These are phyloP conservation scores for Zygoascus ofunaensis DNA, from an alignment of 805 yeast genomes.

Conservation along the genomic window DNA sequence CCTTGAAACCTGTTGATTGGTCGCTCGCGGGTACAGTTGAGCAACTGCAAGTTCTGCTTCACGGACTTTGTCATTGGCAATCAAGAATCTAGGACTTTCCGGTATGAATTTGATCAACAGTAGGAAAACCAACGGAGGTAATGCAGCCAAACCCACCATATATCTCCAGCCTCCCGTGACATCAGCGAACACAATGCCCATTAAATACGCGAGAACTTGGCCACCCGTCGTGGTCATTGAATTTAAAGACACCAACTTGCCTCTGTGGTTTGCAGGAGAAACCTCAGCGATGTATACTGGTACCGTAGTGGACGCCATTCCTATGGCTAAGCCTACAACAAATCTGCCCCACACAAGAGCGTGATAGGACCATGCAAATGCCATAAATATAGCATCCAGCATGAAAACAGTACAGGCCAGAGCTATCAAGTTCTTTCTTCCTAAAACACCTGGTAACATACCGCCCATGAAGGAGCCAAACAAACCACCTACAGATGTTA, in stretches of 20 bases:
- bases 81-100: slow-evolving; percentile 87
- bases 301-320: slow-evolving; percentile 58
- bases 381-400: slow-evolving; percentile 75
- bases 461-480: slow-evolving; percentile 77
- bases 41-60: slow-evolving; percentile 61
- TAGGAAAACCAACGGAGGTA: slow-evolving; percentile 80
- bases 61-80: slow-evolving; percentile 56
- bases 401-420: slow-evolving; percentile 73
- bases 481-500: slow-evolving; percentile 89
- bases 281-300: slow-evolving; percentile 52
- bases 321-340: slow-evolving; percentile 63
- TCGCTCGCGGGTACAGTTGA: slow-evolving; percentile 53
- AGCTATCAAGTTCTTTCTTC: slow-evolving; percentile 76
- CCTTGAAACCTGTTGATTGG: slow-evolving; percentile 51
- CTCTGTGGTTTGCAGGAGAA: slow-evolving; percentile 24
- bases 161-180: slow-evolving; percentile 87
- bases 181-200: slow-evolving; percentile 62
- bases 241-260: slow-evolving; percentile 46
- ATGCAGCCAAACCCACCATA: slow-evolving; percentile 77
- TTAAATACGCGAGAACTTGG: slow-evolving; percentile 85
- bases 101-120: slow-evolving; percentile 74
- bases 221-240: slow-evolving; percentile 91
- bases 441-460: slow-evolving; percentile 65
- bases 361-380: slow-evolving; percentile 72
- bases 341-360: slow-evolving; percentile 77